A percentile compares a stretch with the other conserved stretches of the same genome.
Evolutionary conservation across 192 early-diverging fungal genomes (phyloP).

Genomic region (Fimicolochytrium jonesii): DNA sequence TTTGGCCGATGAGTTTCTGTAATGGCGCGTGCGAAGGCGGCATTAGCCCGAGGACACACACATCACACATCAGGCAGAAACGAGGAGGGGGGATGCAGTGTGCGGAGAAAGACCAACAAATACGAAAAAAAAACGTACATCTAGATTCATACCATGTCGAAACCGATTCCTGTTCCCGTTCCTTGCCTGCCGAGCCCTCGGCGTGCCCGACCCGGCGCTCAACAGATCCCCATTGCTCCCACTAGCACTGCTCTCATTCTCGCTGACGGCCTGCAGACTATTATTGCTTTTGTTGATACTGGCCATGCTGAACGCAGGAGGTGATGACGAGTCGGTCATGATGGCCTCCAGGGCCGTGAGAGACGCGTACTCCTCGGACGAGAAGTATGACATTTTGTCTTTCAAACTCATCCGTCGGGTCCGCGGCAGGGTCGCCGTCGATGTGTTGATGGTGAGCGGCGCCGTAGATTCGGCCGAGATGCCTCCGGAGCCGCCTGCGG

Average conservation of each 20-base stretch:
- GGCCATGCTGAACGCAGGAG: no score
- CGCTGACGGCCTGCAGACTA: neutral
- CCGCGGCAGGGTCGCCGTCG: neutral
- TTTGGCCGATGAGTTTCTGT: slow-evolving; percentile 39
- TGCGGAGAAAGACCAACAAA: neutral
- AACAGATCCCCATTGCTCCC: neutral
- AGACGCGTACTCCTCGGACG: slow-evolving; percentile 23
- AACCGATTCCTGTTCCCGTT: no score
- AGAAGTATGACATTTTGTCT: slow-evolving; percentile 26
- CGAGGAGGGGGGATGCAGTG: no score
- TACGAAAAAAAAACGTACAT: slow-evolving; percentile 21
- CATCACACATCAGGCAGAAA: no score
- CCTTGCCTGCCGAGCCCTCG: neutral
- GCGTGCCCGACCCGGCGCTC: no score
- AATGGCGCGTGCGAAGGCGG: no score
- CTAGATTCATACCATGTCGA: slow-evolving; percentile 41
- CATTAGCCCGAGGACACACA: no score
- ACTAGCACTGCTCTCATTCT: neutral
- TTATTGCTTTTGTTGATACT: neutral
- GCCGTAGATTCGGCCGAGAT: neutral
- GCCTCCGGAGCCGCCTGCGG: neutral
- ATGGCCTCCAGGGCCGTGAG: slow-evolving; percentile 2
- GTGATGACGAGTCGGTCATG: no score
- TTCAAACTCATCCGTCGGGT: slow-evolving; percentile 24
- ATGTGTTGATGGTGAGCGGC: neutral